Evolutionary conservation across 129 eudicot species (phyloP).

Genomic region (Centrapalus pauciflorus): DNA sequence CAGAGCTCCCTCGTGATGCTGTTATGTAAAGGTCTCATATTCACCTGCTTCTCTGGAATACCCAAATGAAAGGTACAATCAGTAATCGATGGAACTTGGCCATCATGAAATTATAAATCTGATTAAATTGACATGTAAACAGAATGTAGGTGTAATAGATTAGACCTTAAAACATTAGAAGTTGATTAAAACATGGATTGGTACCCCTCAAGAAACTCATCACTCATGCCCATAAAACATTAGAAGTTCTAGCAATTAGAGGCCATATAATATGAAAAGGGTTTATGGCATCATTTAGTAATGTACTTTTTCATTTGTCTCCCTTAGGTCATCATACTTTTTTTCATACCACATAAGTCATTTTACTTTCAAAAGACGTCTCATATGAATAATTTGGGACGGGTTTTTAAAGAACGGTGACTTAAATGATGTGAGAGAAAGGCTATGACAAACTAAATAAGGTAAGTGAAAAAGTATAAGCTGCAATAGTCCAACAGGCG

Average conservation of each 20-base stretch:
- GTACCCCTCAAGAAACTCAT: background rate
- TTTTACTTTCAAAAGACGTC: no score
- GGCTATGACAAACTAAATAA: no score
- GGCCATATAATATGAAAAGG: background rate
- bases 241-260: background rate
- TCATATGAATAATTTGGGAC: no score
- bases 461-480: background rate
- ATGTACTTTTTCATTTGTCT: no score
- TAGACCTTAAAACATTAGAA: background rate
- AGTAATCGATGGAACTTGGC: background rate
- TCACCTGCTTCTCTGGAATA: background rate
- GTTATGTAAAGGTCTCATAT: conserved; percentile 17
- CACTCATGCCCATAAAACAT: background rate
- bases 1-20: conserved; percentile 6
- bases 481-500: no score
- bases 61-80: background rate
- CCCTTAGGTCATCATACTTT: no score
- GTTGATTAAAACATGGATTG: background rate
- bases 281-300: no score
- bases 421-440: no score
- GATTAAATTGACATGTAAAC: no score
- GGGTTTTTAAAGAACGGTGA: no score
- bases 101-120: background rate
- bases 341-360: no score
- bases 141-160: no score